phyloP scores from a whole-genome alignment of 495 filamentous ascomycete species.

The Lineolata rhizophorae region DNA sequence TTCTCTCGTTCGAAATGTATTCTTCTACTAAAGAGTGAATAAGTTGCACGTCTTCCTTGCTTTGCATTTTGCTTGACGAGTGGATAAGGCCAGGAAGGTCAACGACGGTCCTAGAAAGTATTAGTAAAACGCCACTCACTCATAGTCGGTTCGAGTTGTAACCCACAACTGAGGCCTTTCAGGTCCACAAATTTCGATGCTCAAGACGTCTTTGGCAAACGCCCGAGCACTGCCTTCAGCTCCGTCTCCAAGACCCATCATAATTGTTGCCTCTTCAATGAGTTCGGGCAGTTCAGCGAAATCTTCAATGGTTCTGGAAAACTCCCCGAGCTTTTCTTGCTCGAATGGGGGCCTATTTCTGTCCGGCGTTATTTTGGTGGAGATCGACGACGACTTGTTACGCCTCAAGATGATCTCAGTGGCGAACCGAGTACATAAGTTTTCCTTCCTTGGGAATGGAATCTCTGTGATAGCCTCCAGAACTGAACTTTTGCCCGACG shows the following conservation, averaged over 20 bases:
- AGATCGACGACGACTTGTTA: slow-evolving; percentile 7
- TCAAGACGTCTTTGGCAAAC: slow-evolving; percentile 39
- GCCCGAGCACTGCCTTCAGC: slow-evolving; percentile 7
- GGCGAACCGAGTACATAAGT: slow-evolving; percentile 44
- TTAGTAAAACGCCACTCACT: background rate
- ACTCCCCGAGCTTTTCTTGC: slow-evolving; percentile 13
- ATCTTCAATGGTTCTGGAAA: slow-evolving; percentile 10
- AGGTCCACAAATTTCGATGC: slow-evolving; percentile 38
- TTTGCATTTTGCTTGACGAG: slow-evolving; percentile 21
- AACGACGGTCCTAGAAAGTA: slow-evolving; percentile 33
- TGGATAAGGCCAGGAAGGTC: slow-evolving; percentile 43
- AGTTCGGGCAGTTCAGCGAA: slow-evolving; percentile 14
- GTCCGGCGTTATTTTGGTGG: slow-evolving; percentile 15
- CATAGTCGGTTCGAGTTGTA: background rate
- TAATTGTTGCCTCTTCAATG: slow-evolving; percentile 13
- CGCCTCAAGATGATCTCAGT: slow-evolving; percentile 36
- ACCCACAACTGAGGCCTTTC: slow-evolving; percentile 29
- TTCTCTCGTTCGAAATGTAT: slow-evolving; percentile 35
- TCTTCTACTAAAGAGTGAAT: slow-evolving; percentile 28
- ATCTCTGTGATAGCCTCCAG: slow-evolving; percentile 52
- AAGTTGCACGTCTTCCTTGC: slow-evolving; percentile 21
- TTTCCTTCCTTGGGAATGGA: slow-evolving; percentile 41
- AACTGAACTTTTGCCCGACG: slow-evolving; percentile 29
- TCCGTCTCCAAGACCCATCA: slow-evolving; percentile 13
- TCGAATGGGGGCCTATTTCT: slow-evolving; percentile 10